Conservation (phyloP, 352 stramenopile species). For the Globisporangium paddicum region DNA sequence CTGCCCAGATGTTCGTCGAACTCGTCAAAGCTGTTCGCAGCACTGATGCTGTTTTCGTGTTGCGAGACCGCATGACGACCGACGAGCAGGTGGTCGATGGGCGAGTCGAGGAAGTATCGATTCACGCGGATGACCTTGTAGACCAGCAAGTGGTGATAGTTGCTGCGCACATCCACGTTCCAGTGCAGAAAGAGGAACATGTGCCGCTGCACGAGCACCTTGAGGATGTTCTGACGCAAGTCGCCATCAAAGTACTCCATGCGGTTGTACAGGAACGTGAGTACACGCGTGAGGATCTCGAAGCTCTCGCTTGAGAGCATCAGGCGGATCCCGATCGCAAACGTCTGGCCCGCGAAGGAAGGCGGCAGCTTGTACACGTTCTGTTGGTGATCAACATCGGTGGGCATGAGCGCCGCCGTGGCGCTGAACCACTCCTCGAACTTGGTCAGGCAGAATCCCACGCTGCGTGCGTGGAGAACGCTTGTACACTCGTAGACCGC, state of each 20-base stretch:
- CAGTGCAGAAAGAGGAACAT: conserved; percentile 79
- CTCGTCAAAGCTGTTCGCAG: conserved; percentile 25
- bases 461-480: conserved; percentile 53
- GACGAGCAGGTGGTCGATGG: conserved; percentile 63
- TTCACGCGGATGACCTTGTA: conserved; percentile 60
- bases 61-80: conserved; percentile 42
- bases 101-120: conserved; percentile 57
- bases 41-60: conserved; percentile 21
- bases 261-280: conserved; percentile 70
- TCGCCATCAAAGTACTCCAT: conserved; percentile 73
- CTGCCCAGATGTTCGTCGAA: conserved; percentile 15
- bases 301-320: conserved; percentile 73
- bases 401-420: conserved; percentile 17
- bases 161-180: conserved; percentile 61
- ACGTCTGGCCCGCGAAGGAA: conserved; percentile 41
- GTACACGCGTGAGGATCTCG: conserved; percentile 55
- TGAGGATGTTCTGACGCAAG: conserved; percentile 58
- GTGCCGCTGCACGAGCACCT: conserved; percentile 67
- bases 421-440: conserved; percentile 73
- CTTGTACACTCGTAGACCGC: conserved; percentile 77
- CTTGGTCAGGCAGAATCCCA: conserved; percentile 47
- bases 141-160: conserved; percentile 74
- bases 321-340: conserved; percentile 54
- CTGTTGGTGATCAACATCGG: conserved; percentile 22
- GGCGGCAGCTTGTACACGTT: conserved; percentile 41